Evolutionary conservation across 148 eudicot genomes (phyloP).

Genomic region (Camellia granthamiana): DNA sequence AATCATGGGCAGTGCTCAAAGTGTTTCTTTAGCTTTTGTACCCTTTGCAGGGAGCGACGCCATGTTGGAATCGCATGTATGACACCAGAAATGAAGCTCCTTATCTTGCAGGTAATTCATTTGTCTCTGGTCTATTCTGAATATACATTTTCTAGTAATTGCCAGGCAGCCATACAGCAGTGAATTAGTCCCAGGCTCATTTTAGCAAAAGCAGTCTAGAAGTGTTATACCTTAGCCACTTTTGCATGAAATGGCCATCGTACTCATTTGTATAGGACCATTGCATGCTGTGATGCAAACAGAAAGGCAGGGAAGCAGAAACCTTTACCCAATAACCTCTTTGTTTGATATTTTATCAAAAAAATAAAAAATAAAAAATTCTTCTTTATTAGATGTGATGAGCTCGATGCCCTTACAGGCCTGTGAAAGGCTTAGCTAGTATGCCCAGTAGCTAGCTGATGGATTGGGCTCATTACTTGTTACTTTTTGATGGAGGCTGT

Average conservation of each 20-base stretch:
- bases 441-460: not conserved
- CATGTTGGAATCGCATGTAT: constrained; percentile 81
- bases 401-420: not conserved
- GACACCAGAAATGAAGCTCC: constrained; percentile 83
- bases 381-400: not conserved
- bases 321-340: not conserved
- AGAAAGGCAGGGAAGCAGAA: not conserved
- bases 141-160: not conserved
- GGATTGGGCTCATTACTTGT: not conserved
- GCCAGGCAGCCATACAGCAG: no score
- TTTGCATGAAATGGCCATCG: not conserved
- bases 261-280: not conserved
- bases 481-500: not conserved
- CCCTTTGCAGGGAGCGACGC: constrained; percentile 76
- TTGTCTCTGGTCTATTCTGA: not conserved
- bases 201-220: not conserved
- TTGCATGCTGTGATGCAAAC: not conserved
- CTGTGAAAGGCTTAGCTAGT: not conserved
- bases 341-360: no score
- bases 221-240: not conserved
- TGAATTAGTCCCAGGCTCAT: not conserved
- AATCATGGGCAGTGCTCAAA: constrained; percentile 88
- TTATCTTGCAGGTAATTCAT: constrained; percentile 55
- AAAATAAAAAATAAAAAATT: no score
- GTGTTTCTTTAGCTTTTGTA: constrained; percentile 87